phyloP scores from a whole-genome alignment of 495 filamentous ascomycete species.

The Pseudoneurospora amorphoporcata region DNA sequence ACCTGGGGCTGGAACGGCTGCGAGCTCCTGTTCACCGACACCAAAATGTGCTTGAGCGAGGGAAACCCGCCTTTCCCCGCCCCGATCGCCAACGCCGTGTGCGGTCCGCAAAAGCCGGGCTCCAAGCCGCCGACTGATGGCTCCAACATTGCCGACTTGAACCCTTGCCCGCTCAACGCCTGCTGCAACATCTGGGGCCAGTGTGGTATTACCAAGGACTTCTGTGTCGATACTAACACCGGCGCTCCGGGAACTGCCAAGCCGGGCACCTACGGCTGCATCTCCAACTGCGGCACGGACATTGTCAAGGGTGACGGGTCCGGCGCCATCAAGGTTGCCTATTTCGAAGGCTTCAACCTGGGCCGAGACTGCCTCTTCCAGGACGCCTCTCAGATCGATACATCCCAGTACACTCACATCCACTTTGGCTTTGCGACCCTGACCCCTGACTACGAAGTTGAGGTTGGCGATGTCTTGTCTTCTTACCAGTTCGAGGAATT shows the following conservation, averaged over 20 bases:
- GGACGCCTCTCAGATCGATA: conserved; percentile 6
- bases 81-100: conserved; percentile 13
- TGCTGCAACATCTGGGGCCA: conserved; percentile 26
- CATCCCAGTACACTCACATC: conserved; percentile 16
- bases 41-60: conserved; percentile 37
- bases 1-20: conserved; percentile 46
- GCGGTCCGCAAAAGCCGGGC: conserved; percentile 19
- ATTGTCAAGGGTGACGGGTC: conserved; percentile 7
- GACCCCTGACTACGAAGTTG: conserved; percentile 6
- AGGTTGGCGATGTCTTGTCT: conserved; percentile 5
- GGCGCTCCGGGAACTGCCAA: conserved; percentile 26
- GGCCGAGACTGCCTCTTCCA: conserved; percentile 19
- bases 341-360: conserved; percentile 22
- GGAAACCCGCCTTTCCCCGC: conserved; percentile 39
- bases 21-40: conserved; percentile 12
- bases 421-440: conserved; percentile 19
- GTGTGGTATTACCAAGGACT: conserved; percentile 35
- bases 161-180: conserved; percentile 6
- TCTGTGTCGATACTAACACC: conserved; percentile 27
- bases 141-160: conserved; percentile 1
- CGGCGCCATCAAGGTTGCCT: conserved; percentile 14
- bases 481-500: conserved; percentile 15
- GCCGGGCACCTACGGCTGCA: conserved; percentile 29
- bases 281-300: conserved; percentile 34
- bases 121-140: not conserved